These are phyloP conservation scores for Platanus orientalis DNA, from an alignment of 164 flowering plant species.

Conservation along the genomic window DNA sequence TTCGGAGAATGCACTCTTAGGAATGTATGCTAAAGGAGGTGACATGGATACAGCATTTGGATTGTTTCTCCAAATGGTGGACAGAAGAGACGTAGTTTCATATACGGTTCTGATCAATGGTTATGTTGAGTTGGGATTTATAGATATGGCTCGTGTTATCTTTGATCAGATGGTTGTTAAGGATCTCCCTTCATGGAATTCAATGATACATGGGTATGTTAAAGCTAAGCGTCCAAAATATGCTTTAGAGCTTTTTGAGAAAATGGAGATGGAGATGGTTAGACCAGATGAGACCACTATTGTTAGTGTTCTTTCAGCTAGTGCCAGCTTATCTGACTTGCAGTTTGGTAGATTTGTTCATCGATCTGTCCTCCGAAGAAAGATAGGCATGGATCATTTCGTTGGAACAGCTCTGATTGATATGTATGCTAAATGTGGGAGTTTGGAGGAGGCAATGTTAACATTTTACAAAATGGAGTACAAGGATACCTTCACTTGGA, in stretches of 20 bases:
- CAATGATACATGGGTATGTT: constrained; percentile 27
- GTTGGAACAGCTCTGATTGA: constrained; percentile 30
- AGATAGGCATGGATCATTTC: constrained; percentile 17
- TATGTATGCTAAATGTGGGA: constrained; percentile 37
- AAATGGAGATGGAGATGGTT: constrained; percentile 17
- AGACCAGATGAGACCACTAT: constrained; percentile 25
- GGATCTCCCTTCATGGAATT: constrained; percentile 29
- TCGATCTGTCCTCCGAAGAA: constrained; percentile 11
- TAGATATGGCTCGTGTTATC: constrained; percentile 23
- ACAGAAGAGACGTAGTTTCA: constrained; percentile 17
- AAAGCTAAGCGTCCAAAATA: constrained; percentile 19
- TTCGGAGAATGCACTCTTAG: constrained; percentile 23
- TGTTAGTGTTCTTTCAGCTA: constrained; percentile 25
- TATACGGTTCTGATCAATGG: constrained; percentile 29
- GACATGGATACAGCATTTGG: constrained; percentile 16
- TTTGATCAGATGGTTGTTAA: constrained; percentile 23
- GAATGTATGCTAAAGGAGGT: constrained; percentile 20
- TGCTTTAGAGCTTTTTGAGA: constrained; percentile 23
- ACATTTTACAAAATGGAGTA: constrained; percentile 23
- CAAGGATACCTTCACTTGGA: constrained; percentile 32
- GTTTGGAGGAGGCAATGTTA: constrained; percentile 19
- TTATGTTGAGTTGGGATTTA: constrained; percentile 20
- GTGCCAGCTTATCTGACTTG: constrained; percentile 22
- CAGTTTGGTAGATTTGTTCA: constrained; percentile 25
- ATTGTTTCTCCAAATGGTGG: constrained; percentile 22